phyloP scores from a whole-genome alignment of 2,329 filamentous ascomycete species.

The Furcasterigmium sp. region DNA sequence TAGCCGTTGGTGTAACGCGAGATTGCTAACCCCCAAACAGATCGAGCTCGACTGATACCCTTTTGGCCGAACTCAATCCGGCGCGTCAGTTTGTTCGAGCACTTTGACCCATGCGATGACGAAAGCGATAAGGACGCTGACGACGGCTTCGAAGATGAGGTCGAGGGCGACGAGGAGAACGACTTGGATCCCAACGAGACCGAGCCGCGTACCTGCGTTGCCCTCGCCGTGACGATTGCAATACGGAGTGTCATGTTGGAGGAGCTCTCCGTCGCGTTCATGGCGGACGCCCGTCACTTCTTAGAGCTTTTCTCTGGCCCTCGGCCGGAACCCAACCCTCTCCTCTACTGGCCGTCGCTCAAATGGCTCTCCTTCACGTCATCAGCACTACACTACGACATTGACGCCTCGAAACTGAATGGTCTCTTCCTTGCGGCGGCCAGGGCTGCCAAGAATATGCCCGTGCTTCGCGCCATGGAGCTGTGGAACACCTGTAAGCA shows the following conservation, averaged over 20 bases:
- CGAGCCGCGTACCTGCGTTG: slow-evolving; percentile 7
- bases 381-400: slow-evolving; percentile 11
- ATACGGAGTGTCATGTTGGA: slow-evolving; percentile 10
- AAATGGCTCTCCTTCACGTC: slow-evolving; percentile 19
- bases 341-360: slow-evolving; percentile 16
- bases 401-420: slow-evolving; percentile 14
- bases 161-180: not conserved
- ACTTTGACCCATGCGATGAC: slow-evolving; percentile 7
- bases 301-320: slow-evolving; percentile 17
- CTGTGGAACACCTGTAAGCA: slow-evolving; percentile 17
- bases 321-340: slow-evolving; percentile 1
- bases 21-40: slow-evolving; percentile 1
- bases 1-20: too few relatives aligned
- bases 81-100: slow-evolving; percentile 16
- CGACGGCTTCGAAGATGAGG: not conserved
- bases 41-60: slow-evolving; percentile 12
- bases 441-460: slow-evolving; percentile 18
- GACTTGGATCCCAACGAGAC: slow-evolving; percentile 1
- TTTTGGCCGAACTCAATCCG: slow-evolving; percentile 14
- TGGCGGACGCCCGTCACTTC: slow-evolving; percentile 11
- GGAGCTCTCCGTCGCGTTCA: slow-evolving; percentile 12
- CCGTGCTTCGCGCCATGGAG: slow-evolving; percentile 17
- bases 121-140: not conserved
- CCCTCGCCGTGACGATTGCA: slow-evolving; percentile 10
- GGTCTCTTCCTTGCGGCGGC: slow-evolving; percentile 14